These are phyloP conservation scores for Ichthyophthirius multifiliis DNA, from an alignment of 169 alveolate species.

Conservation along the genomic window DNA sequence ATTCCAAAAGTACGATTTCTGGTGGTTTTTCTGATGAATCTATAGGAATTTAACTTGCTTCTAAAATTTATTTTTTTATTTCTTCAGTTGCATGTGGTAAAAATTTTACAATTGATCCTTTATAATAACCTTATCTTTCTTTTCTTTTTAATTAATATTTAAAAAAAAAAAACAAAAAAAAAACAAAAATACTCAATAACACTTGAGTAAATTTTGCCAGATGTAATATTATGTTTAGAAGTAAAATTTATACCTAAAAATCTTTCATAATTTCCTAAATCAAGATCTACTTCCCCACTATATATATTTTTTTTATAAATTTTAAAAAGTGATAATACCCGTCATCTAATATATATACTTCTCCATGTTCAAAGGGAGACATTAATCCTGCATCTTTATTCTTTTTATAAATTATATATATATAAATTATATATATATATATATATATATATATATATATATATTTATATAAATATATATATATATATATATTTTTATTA, in stretches of 20 bases:
- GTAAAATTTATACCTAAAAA: conserved; percentile 87
- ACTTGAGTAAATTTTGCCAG: conserved; percentile 94
- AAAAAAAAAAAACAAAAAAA: not conserved
- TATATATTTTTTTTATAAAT: not conserved
- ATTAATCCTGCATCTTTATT: conserved; percentile 95
- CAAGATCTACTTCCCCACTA: conserved; percentile 97
- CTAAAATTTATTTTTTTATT: conserved; percentile 80
- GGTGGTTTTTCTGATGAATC: conserved; percentile 38
- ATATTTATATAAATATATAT: too few species aligned
- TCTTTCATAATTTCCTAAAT: conserved; percentile 98
- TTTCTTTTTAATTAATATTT: conserved; percentile 27
- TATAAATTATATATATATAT: too few species aligned
- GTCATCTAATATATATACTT: conserved; percentile 69
- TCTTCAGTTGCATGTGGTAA: conserved; percentile 71
- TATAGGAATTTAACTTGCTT: conserved; percentile 69
- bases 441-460: too few species aligned
- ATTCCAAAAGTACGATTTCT: conserved; percentile 93
- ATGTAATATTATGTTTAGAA: conserved; percentile 89
- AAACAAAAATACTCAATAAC: conserved; percentile 56
- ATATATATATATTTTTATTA: too few species aligned
- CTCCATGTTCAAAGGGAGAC: conserved; percentile 98
- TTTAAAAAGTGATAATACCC: conserved; percentile 10
- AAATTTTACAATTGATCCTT: conserved; percentile 97
- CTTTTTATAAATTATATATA: not conserved
- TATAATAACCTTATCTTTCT: conserved; percentile 94